Conservation (phyloP, 140 eudicot genomes). For the Ambrosia hybrid region DNA sequence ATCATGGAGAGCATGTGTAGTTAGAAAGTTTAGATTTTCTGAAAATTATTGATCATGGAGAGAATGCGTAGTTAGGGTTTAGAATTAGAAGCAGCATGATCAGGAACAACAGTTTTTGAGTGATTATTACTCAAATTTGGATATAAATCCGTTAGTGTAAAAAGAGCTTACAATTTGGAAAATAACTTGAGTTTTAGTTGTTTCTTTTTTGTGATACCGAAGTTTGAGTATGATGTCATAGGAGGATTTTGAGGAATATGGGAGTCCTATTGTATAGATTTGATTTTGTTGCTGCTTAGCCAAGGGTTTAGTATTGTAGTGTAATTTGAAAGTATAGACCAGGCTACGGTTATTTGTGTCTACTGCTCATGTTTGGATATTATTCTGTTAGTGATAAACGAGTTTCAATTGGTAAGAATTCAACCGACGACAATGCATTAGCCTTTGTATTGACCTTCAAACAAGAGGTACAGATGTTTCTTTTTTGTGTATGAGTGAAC, state of each 20-base stretch:
- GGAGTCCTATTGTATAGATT: background rate
- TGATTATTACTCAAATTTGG: too few relatives aligned
- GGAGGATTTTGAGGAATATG: too few relatives aligned
- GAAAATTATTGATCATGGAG: background rate
- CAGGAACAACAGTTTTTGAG: background rate
- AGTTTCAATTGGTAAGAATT: background rate
- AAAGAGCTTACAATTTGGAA: background rate
- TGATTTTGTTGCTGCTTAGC: background rate
- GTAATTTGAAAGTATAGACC: too few relatives aligned
- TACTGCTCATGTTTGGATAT: background rate
- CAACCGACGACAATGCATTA: background rate
- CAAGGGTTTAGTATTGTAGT: background rate
- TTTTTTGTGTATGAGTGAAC: background rate
- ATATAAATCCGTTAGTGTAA: background rate
- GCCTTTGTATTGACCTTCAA: background rate
- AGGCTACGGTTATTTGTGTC: too few relatives aligned
- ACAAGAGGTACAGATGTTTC: background rate
- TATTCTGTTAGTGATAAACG: background rate
- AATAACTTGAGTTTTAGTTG: too few relatives aligned
- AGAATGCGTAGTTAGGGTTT: slow-evolving; percentile 9
- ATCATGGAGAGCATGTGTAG: too few relatives aligned
- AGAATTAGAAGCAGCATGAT: background rate
- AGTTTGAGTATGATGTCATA: too few relatives aligned
- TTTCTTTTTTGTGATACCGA: too few relatives aligned
- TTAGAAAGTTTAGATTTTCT: background rate